phyloP scores from a whole-genome alignment of 1,139 yeast species.

The Suhomyces bokatorum region DNA sequence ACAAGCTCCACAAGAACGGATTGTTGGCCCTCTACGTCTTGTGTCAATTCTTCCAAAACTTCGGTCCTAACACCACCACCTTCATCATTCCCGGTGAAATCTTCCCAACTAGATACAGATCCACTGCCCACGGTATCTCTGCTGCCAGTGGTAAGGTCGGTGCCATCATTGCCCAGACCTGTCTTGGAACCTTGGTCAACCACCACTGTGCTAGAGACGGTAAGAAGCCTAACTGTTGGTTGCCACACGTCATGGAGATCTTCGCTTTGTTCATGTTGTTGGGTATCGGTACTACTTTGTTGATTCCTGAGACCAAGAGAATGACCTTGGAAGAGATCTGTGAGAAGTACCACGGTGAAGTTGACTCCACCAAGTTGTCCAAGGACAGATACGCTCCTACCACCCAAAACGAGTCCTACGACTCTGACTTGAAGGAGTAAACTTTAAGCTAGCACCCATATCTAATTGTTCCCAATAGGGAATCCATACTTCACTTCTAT shows the following conservation, averaged over 20 bases:
- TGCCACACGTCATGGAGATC: conserved; percentile 90
- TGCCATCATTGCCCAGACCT: conserved; percentile 93
- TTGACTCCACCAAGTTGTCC: conserved; percentile 43
- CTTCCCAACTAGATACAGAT: conserved; percentile 96
- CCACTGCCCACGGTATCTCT: conserved; percentile 96
- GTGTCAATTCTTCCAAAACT: conserved; percentile 83
- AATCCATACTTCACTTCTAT: conserved; percentile 5
- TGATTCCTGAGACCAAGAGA: conserved; percentile 89
- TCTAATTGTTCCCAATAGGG: neutral
- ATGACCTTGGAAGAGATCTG: conserved; percentile 79
- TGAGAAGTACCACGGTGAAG: conserved; percentile 78
- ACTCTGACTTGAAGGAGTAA: conserved; percentile 19
- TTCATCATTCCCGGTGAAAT: conserved; percentile 95
- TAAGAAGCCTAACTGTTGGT: conserved; percentile 62
- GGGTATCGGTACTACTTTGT: conserved; percentile 63
- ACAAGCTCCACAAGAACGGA: conserved; percentile 63
- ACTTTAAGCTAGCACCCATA: neutral
- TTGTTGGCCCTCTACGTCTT: conserved; percentile 72
- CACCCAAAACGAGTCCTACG: conserved; percentile 20
- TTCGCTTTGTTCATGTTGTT: conserved; percentile 87
- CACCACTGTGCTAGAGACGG: conserved; percentile 64
- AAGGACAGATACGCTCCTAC: conserved; percentile 19
- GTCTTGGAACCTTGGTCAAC: conserved; percentile 79
- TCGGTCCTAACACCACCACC: conserved; percentile 95
- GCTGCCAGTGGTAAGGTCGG: conserved; percentile 97